Evolutionary conservation across 2,329 filamentous ascomycete species (phyloP).

Genomic region (Fusarium chaquense): DNA sequence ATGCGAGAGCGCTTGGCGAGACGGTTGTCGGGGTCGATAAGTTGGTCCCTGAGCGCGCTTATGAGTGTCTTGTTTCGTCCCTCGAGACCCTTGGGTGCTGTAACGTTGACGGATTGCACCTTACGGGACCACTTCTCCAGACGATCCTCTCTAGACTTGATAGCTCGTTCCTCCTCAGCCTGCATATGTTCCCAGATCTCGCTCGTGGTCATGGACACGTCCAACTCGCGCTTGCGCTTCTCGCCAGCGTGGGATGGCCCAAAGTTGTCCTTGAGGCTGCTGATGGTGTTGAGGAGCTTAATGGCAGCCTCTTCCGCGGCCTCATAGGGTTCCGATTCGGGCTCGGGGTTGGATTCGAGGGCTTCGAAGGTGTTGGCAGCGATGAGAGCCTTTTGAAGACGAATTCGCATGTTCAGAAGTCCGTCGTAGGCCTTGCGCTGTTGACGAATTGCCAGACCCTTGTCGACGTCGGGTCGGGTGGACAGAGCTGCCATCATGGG

Average conservation of each 20-base stretch:
- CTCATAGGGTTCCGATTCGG: constrained; percentile 68
- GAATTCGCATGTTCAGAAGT: constrained; percentile 89
- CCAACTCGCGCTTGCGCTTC: constrained; percentile 71
- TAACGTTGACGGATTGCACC: constrained; percentile 62
- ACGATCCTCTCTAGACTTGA: constrained; percentile 74
- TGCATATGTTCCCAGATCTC: constrained; percentile 81
- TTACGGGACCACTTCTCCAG: constrained; percentile 94
- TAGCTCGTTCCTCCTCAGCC: constrained; percentile 69
- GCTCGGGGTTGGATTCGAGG: constrained; percentile 55
- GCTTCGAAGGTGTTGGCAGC: constrained; percentile 79
- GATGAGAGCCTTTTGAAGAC: constrained; percentile 90
- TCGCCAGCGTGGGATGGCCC: constrained; percentile 64
- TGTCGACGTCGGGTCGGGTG: constrained; percentile 73
- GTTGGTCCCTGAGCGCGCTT: constrained; percentile 75
- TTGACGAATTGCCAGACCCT: constrained; percentile 86
- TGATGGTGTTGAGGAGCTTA: constrained; percentile 85
- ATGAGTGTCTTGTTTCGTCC: constrained; percentile 63
- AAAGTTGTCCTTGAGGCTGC: constrained; percentile 74
- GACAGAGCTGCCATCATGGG: constrained; percentile 50
- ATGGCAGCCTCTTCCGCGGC: constrained; percentile 88
- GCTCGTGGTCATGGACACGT: constrained; percentile 68
- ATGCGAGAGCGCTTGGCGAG: constrained; percentile 76
- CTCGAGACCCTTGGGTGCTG: constrained; percentile 44
- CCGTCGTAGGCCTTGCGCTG: constrained; percentile 90
- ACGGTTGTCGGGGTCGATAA: constrained; percentile 71